Evolutionary conservation across 805 yeast genomes (phyloP), one percentile per base, ranked within the genome.

Genomic region (Lachancea mirantina): DNA sequence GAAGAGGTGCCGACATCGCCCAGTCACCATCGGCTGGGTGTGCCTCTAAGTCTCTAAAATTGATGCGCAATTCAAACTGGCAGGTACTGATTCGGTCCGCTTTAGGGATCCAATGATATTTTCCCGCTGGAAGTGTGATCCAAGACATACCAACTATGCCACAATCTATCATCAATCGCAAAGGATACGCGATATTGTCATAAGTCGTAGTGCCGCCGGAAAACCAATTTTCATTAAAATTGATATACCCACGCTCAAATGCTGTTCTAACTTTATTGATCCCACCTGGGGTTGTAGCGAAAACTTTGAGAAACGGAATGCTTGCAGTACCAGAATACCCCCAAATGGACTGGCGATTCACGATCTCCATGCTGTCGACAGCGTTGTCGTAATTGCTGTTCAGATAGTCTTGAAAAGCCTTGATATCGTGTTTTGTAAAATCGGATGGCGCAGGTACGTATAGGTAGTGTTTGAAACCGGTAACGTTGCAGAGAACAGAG

Each of bases 81-180:
- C 95, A 84, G 0, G 79, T 74, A 0, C 96, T 84, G 6, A 78
- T 69, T 40, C 61, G 65, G 8, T 57, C 46, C 3, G 46, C 40
- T 1, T 54, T 43, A 3, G 64, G 56, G 2, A 75, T 67, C 41
- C 76, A 30, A 1, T 52, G 47, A 56, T 88, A 94, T 43, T 72
- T 79, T 0, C 76, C 76, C 36, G 67, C 72, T 0, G 97, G 96
- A 16, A 89, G 67, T 0, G 95, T 82, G 17, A 94, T 68, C 99
- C 99, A 92, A 16, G 94, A 82, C 98, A 92, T 92, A 23, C 99
- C 94, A 1, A 89, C 81, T 40, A 89, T 84, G 30, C 79, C 75
- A 58, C 94, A 79, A 60, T 92, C 99, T 26, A 92, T 75, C 92
- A 92, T 85, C 59, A 88, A 65, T 47, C 98, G 68, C 38, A 94